Percentiles rank a stretch among this genome's conserved stretches.
These are phyloP conservation scores for Cyclostephanos tholiformis DNA, from an alignment of 108 stramenopile species.

Conservation along the genomic window DNA sequence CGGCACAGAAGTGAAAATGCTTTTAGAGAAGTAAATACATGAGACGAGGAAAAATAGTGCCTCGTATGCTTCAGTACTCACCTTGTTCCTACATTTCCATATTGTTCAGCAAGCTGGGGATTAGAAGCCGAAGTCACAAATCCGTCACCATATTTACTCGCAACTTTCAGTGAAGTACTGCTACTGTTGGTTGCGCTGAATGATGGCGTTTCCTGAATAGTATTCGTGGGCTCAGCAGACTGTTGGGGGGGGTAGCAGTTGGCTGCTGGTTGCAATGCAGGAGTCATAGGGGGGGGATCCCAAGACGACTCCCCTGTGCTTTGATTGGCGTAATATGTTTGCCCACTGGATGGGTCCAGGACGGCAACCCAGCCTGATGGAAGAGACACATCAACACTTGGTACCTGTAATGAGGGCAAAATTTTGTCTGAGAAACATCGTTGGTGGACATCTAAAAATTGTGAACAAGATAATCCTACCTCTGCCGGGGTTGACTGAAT, in stretches of 20 bases:
- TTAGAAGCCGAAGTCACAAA: slow-evolving; percentile 89
- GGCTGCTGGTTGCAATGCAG: slow-evolving; percentile 30
- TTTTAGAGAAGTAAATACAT: not conserved
- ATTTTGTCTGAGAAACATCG: not conserved
- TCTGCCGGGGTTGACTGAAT: slow-evolving; percentile 27
- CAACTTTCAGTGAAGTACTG: slow-evolving; percentile 54
- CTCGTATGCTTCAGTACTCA: slow-evolving; percentile 7
- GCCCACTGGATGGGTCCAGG: slow-evolving; percentile 78
- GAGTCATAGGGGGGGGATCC: slow-evolving; percentile 65
- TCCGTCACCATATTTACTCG: slow-evolving; percentile 88
- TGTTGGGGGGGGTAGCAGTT: slow-evolving; percentile 14
- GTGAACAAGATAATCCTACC: slow-evolving; percentile 12
- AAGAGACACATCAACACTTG: slow-evolving; percentile 36
- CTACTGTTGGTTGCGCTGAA: slow-evolving; percentile 21
- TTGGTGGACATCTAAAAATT: not conserved
- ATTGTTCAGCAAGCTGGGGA: slow-evolving; percentile 82
- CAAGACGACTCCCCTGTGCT: slow-evolving; percentile 83
- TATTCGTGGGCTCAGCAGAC: slow-evolving; percentile 3
- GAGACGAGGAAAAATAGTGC: not conserved
- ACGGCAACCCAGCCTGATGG: slow-evolving; percentile 81
- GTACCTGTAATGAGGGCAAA: not conserved
- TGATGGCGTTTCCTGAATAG: slow-evolving; percentile 14
- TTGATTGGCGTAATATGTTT: slow-evolving; percentile 86
- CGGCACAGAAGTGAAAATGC: slow-evolving; percentile 6
- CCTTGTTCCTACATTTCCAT: slow-evolving; percentile 90